Conservation (phyloP, 768 basidiomycete genomes). For the Chalciporus piperatus region DNA sequence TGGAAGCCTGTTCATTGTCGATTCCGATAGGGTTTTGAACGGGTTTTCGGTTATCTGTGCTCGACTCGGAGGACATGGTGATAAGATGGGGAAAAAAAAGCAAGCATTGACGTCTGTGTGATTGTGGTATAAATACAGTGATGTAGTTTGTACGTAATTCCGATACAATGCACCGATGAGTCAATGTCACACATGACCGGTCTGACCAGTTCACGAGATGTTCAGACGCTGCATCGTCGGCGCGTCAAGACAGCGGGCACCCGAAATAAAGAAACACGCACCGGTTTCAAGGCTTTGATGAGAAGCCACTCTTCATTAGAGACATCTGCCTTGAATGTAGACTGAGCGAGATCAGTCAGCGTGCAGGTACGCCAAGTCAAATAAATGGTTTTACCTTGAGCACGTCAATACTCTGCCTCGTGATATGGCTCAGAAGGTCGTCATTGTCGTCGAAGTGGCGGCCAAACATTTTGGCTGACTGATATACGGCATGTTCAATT, state of each 20-base stretch:
- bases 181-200: neutral
- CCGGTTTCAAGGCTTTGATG: constrained; percentile 83
- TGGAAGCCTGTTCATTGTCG: constrained; percentile 25
- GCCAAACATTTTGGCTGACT: constrained; percentile 93
- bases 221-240: constrained; percentile 34
- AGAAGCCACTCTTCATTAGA: constrained; percentile 90
- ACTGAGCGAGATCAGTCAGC: constrained; percentile 40
- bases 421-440: constrained; percentile 87
- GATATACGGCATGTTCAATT: constrained; percentile 96
- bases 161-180: constrained; percentile 17
- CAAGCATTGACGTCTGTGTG: neutral
- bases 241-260: neutral
- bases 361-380: neutral
- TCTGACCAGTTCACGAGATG: constrained; percentile 27
- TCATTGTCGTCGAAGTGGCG: constrained; percentile 97
- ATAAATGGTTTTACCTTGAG: constrained; percentile 62
- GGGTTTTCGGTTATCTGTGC: constrained; percentile 8
- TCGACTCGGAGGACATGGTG: constrained; percentile 24
- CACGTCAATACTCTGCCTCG: constrained; percentile 91
- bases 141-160: constrained; percentile 19
- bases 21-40: constrained; percentile 14
- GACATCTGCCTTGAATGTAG: constrained; percentile 85
- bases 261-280: constrained; percentile 23
- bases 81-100: neutral
- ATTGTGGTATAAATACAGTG: constrained; percentile 32